Conservation (phyloP, 2,329 filamentous ascomycete species). For the Fusarium tjaetaba region DNA sequence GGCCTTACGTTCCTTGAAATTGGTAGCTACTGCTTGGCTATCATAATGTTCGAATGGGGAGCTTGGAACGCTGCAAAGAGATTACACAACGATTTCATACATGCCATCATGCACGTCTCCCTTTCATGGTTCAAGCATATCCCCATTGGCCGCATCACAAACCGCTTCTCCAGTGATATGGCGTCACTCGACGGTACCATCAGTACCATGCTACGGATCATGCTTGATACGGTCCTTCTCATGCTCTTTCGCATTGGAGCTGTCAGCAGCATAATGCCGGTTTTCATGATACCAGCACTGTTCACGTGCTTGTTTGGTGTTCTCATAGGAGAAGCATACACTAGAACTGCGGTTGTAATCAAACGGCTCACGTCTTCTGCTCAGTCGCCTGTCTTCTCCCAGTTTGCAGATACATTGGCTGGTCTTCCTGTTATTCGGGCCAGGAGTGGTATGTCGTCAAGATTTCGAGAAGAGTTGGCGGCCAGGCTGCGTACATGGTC, state of each 20-base stretch:
- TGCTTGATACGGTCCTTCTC: conserved; percentile 54
- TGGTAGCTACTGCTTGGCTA: conserved; percentile 53
- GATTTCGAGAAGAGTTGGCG: conserved; percentile 61
- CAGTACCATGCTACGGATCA: conserved; percentile 55
- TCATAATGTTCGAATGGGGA: conserved; percentile 62
- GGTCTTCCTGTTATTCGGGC: conserved; percentile 64
- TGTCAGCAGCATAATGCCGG: conserved; percentile 62
- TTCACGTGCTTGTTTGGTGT: conserved; percentile 58
- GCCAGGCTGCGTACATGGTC: conserved; percentile 59
- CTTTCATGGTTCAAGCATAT: conserved; percentile 67
- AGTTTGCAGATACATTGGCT: conserved; percentile 63
- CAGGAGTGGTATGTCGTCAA: conserved; percentile 57
- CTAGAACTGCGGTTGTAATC: conserved; percentile 58
- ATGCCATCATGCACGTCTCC: conserved; percentile 62
- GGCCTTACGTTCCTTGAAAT: conserved; percentile 56
- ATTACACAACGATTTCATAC: conserved; percentile 63
- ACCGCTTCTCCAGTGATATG: conserved; percentile 67
- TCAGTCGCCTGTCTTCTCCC: conserved; percentile 65
- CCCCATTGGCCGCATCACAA: conserved; percentile 62
- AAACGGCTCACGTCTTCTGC: conserved; percentile 58
- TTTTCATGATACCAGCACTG: conserved; percentile 59
- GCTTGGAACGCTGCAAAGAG: conserved; percentile 65
- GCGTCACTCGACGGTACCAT: conserved; percentile 63
- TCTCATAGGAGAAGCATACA: conserved; percentile 61
- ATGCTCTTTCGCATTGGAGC: conserved; percentile 58